Conservation (phyloP, 768 basidiomycete species). For the Sutorius australiensis region DNA sequence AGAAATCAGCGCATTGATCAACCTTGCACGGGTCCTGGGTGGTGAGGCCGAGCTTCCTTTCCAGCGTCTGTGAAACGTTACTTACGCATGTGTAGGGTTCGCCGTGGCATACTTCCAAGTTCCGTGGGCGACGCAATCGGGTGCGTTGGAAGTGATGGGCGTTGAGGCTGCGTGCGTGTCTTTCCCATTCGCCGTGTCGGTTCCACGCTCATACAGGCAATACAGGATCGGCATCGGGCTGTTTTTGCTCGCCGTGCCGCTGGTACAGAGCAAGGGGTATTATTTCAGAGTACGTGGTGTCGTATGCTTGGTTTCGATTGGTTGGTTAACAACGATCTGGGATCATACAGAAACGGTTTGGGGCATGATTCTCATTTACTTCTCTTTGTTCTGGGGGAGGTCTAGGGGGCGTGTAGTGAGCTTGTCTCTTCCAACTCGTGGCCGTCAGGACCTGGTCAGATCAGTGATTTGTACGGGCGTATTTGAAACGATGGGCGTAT, state of each 20-base stretch:
- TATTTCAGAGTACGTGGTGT: constrained; percentile 31
- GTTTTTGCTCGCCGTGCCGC: constrained; percentile 36
- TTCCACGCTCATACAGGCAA: background rate
- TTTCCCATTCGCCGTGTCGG: background rate
- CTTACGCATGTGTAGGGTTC: constrained; percentile 24
- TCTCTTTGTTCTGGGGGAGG: background rate
- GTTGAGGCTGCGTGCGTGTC: constrained; percentile 36
- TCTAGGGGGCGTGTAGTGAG: background rate
- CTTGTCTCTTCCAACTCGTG: background rate
- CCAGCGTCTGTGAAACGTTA: background rate
- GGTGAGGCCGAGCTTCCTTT: constrained; percentile 17
- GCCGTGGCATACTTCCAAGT: constrained; percentile 40
- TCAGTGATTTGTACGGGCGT: background rate
- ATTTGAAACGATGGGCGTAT: background rate
- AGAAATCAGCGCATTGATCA: constrained; percentile 43
- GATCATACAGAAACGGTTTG: constrained; percentile 19
- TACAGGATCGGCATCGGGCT: constrained; percentile 31
- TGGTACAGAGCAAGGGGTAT: constrained; percentile 33
- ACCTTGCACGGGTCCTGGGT: constrained; percentile 35
- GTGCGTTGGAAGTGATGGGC: constrained; percentile 35
- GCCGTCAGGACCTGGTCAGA: background rate
- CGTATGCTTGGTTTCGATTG: background rate
- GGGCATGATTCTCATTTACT: constrained; percentile 2
- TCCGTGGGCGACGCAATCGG: constrained; percentile 36
- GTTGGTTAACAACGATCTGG: background rate